Percentiles rank a stretch among this genome's conserved stretches.
phyloP scores from a whole-genome alignment of 1,139 yeast genomes.

The Wickerhamomyces sp. region DNA sequence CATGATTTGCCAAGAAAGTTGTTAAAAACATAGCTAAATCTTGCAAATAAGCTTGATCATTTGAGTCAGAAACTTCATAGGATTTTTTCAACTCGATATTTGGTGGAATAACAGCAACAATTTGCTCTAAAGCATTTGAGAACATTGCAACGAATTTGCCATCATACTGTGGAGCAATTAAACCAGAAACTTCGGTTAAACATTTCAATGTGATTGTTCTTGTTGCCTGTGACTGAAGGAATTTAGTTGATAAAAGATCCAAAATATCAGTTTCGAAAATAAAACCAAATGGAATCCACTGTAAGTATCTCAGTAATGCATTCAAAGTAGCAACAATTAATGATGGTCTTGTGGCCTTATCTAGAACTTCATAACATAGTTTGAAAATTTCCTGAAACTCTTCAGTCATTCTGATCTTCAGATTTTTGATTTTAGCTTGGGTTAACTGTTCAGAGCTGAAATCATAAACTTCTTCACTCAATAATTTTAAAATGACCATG shows the following conservation, averaged over 20 bases:
- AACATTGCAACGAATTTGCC: constrained; percentile 68
- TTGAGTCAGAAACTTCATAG: constrained; percentile 70
- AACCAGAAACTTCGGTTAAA: constrained; percentile 80
- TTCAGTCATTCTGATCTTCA: constrained; percentile 78
- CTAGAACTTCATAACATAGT: constrained; percentile 88
- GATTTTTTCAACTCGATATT: constrained; percentile 68
- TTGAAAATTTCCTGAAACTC: constrained; percentile 93
- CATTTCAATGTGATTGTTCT: constrained; percentile 86
- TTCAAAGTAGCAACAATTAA: constrained; percentile 81
- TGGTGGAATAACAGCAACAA: constrained; percentile 69
- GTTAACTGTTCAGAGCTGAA: constrained; percentile 94
- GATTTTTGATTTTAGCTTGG: constrained; percentile 82
- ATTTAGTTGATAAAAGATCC: constrained; percentile 66
- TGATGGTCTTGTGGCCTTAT: constrained; percentile 79
- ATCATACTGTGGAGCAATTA: constrained; percentile 60
- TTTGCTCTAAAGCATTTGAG: constrained; percentile 67
- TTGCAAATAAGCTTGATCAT: constrained; percentile 91
- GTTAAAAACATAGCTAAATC: constrained; percentile 92
- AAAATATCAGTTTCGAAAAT: constrained; percentile 84
- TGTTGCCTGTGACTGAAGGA: constrained; percentile 73
- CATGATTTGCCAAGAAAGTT: constrained; percentile 76
- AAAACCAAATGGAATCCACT: constrained; percentile 91
- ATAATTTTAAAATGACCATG: constrained; percentile 83
- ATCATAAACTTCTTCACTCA: constrained; percentile 95
- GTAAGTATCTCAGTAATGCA: constrained; percentile 78